These are phyloP conservation scores for Ceratocystis lukuohia DNA, from an alignment of 2,329 filamentous ascomycete species.

Conservation along the genomic window DNA sequence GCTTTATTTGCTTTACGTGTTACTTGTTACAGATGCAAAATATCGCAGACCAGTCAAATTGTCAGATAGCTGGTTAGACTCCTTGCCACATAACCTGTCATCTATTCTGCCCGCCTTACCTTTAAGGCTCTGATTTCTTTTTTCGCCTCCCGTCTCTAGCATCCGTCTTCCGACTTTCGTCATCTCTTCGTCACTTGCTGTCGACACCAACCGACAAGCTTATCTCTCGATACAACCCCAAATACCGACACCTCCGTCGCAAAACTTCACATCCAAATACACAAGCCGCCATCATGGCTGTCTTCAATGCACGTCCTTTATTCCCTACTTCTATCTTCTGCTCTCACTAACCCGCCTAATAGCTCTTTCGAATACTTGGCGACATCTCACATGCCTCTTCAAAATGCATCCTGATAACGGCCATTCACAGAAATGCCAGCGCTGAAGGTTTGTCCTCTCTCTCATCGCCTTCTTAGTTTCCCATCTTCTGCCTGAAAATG, in stretches of 20 bases:
- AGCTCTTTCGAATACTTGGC: constrained; percentile 62
- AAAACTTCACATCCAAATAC: not conserved
- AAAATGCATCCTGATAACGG: constrained; percentile 80
- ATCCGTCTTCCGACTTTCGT: too few relatives aligned
- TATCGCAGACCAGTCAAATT: not conserved
- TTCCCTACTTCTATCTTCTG: not conserved
- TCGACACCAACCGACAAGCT: not conserved
- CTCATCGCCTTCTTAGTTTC: not conserved
- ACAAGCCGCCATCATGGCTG: constrained; percentile 26
- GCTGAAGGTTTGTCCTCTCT: constrained; percentile 47
- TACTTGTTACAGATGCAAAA: constrained; percentile 1
- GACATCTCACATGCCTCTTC: constrained; percentile 76
- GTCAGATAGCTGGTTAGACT: not conserved
- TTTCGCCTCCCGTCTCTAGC: not conserved
- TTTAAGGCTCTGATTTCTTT: not conserved
- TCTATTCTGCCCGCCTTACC: not conserved
- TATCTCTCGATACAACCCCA: not conserved
- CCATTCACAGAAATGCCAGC: constrained; percentile 77
- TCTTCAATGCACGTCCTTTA: constrained; percentile 28
- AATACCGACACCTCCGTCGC: not conserved
- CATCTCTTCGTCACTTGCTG: not conserved
- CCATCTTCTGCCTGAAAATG: too few relatives aligned
- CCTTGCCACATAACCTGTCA: too few relatives aligned
- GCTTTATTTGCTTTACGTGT: constrained; percentile 3
- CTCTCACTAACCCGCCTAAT: constrained; percentile 2